Percentiles rank a stretch among this genome's conserved stretches.
phyloP scores from a whole-genome alignment of 192 early-diverging fungal species.

The Rhizophagus prolifer region DNA sequence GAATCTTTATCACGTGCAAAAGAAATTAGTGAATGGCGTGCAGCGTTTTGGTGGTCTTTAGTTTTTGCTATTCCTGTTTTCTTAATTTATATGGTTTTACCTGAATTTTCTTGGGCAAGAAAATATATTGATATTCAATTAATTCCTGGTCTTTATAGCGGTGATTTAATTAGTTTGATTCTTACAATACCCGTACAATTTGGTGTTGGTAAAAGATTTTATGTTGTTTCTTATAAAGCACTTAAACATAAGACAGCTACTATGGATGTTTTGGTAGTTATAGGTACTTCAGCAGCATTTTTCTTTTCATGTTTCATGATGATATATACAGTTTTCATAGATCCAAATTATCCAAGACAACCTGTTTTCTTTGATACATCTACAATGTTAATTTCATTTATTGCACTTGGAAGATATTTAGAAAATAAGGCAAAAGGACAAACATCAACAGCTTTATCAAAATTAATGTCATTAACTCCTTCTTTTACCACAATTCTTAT shows the following conservation, averaged over 20 bases:
- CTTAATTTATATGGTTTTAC: conserved; percentile 73
- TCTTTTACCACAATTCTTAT: conserved; percentile 61
- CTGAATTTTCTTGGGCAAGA: conserved; percentile 43
- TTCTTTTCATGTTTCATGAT: conserved; percentile 81
- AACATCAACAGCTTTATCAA: conserved; percentile 83
- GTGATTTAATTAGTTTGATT: conserved; percentile 63
- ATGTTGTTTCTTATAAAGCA: conserved; percentile 74
- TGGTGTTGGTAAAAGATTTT: conserved; percentile 79
- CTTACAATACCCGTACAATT: conserved; percentile 93
- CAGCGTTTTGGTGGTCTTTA: conserved; percentile 64
- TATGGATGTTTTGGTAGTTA: conserved; percentile 91
- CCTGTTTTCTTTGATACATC: conserved; percentile 94
- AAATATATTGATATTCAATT: conserved; percentile 40
- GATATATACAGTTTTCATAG: conserved; percentile 55
- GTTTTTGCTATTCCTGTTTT: conserved; percentile 81
- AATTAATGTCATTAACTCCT: conserved; percentile 85
- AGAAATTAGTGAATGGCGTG: conserved; percentile 82
- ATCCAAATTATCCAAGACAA: conserved; percentile 52
- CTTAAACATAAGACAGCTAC: conserved; percentile 81
- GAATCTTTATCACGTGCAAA: conserved; percentile 82
- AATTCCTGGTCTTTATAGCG: conserved; percentile 63
- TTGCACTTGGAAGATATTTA: conserved; percentile 87
- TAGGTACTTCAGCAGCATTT: conserved; percentile 86
- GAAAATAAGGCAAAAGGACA: conserved; percentile 96
- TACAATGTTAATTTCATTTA: conserved; percentile 88